phyloP scores from a whole-genome alignment of 2,329 filamentous ascomycete genomes.

The Beauveria bassiana region DNA sequence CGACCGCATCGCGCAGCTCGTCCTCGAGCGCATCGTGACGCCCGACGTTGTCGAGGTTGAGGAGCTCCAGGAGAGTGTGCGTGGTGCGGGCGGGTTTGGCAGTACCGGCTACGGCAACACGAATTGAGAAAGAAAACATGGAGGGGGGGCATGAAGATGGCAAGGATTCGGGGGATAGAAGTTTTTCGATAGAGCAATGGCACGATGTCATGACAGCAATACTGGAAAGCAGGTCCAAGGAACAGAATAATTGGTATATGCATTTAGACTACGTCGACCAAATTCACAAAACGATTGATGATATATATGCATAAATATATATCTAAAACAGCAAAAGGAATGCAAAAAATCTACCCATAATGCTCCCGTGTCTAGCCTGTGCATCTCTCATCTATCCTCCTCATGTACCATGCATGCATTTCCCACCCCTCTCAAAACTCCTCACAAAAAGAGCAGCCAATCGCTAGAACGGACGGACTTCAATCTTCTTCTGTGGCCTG shows the following conservation, averaged over 20 bases:
- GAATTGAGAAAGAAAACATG: background rate
- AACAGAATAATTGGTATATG: background rate
- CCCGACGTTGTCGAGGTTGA: slow-evolving; percentile 86
- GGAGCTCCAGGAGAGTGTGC: slow-evolving; percentile 80
- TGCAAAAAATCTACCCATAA: background rate
- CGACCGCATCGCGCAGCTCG: slow-evolving; percentile 86
- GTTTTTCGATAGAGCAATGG: background rate
- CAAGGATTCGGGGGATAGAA: background rate
- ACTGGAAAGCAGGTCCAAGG: background rate
- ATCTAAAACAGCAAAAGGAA: background rate
- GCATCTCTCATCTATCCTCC: background rate
- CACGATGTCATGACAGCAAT: background rate
- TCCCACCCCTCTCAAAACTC: background rate
- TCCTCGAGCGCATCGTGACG: slow-evolving; percentile 90
- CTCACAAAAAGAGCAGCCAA: background rate
- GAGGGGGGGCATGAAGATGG: background rate
- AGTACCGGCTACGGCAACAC: slow-evolving; percentile 57
- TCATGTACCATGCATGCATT: background rate
- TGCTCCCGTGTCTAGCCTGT: background rate
- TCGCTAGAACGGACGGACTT: slow-evolving; percentile 36
- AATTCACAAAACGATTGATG: too few species aligned
- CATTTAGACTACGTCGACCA: background rate
- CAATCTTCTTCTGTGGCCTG: slow-evolving; percentile 57
- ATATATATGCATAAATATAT: too few species aligned
- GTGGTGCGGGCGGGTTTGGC: slow-evolving; percentile 85